These are phyloP conservation scores for Suhomyces atakaporum DNA, from an alignment of 1,139 yeast species.

Conservation along the genomic window DNA sequence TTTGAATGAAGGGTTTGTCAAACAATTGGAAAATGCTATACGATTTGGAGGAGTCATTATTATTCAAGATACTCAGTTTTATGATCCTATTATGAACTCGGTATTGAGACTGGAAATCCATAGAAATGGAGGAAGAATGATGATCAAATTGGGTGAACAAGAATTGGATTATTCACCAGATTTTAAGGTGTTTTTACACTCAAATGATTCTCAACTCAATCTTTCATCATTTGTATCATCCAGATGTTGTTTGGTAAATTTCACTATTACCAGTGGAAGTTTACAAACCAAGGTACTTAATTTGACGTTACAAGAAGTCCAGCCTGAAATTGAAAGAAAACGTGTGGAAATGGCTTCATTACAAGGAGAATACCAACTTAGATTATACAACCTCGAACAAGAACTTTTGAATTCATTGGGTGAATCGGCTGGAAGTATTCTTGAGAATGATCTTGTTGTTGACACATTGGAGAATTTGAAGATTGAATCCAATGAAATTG, in stretches of 20 bases:
- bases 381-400: slow-evolving; percentile 60
- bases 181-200: slow-evolving; percentile 61
- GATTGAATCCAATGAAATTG: slow-evolving; percentile 57
- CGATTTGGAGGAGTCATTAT: slow-evolving; percentile 79
- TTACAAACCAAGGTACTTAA: slow-evolving; percentile 66
- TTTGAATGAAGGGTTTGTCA: slow-evolving; percentile 65
- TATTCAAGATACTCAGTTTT: slow-evolving; percentile 76
- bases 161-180: slow-evolving; percentile 68
- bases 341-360: slow-evolving; percentile 53
- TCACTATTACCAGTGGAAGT: slow-evolving; percentile 67
- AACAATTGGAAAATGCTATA: slow-evolving; percentile 75
- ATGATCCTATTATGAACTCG: slow-evolving; percentile 71
- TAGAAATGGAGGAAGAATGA: slow-evolving; percentile 68
- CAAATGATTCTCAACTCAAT: slow-evolving; percentile 55
- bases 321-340: slow-evolving; percentile 69
- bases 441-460: slow-evolving; percentile 67
- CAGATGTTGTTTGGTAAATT: slow-evolving; percentile 66
- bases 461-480: slow-evolving; percentile 67
- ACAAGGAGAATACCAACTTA: slow-evolving; percentile 62
- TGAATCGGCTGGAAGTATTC: slow-evolving; percentile 58
- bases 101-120: slow-evolving; percentile 63
- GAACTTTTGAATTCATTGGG: slow-evolving; percentile 60
- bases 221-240: slow-evolving; percentile 61
- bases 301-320: slow-evolving; percentile 52
- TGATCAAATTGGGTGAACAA: slow-evolving; percentile 62